A percentile compares a stretch with the other conserved stretches of the same genome.
These are phyloP conservation scores for Epithele typhae DNA, from an alignment of 768 basidiomycete species.

Conservation along the genomic window DNA sequence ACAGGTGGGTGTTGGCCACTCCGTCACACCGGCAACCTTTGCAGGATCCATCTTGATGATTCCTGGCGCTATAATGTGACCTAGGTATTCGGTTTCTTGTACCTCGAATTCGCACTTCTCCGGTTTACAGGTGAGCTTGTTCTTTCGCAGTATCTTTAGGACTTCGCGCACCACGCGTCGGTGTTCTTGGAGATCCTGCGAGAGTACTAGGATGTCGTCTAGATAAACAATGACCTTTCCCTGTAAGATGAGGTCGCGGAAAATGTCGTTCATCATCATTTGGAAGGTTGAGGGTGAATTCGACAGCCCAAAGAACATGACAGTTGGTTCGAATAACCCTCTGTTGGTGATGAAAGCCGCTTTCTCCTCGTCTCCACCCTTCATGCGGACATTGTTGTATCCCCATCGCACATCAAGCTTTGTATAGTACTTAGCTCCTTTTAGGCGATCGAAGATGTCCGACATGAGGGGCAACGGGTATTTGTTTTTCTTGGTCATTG, in stretches of 20 bases:
- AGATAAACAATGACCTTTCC: constrained; percentile 39
- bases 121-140: constrained; percentile 33
- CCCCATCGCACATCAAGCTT: constrained; percentile 20
- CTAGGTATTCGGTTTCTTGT: constrained; percentile 27
- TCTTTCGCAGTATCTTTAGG: constrained; percentile 22
- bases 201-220: constrained; percentile 33
- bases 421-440: constrained; percentile 17
- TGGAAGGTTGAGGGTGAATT: constrained; percentile 36
- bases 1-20: constrained; percentile 26
- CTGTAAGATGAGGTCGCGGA: constrained; percentile 23
- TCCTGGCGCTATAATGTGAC: constrained; percentile 22
- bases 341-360: constrained; percentile 32
- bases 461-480: too few relatives aligned
- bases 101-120: constrained; percentile 34
- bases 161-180: constrained; percentile 17
- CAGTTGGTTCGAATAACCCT: constrained; percentile 34
- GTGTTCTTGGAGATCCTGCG: constrained; percentile 11
- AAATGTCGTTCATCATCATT: too few relatives aligned
- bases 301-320: constrained; percentile 33
- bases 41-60: constrained; percentile 28
- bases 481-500: too few relatives aligned
- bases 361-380: constrained; percentile 39
- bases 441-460: too few relatives aligned
- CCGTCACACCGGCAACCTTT: constrained; percentile 27
- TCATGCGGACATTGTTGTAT: constrained; percentile 20